Conservation (phyloP, 2,329 filamentous ascomycete species). For the Harringtonia aguacate region DNA sequence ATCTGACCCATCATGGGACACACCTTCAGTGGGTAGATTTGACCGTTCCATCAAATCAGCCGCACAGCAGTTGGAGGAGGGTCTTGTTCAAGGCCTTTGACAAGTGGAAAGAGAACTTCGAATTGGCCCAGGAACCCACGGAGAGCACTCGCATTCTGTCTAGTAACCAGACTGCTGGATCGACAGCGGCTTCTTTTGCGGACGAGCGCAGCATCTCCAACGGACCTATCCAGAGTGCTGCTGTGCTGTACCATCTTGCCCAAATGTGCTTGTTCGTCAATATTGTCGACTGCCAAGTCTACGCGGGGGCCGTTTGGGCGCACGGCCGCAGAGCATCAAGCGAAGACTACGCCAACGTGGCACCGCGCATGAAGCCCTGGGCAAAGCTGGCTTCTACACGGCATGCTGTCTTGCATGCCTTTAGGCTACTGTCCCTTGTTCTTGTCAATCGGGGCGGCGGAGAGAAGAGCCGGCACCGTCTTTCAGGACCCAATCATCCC, state of each 20-base stretch:
- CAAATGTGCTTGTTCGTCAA: constrained; percentile 86
- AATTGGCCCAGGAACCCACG: constrained; percentile 46
- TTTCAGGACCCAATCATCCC: constrained; percentile 1
- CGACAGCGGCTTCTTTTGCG: constrained; percentile 14
- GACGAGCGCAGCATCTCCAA: constrained; percentile 34
- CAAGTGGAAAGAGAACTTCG: constrained; percentile 78
- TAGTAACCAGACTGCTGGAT: background rate
- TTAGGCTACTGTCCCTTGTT: constrained; percentile 70
- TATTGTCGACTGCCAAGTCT: constrained; percentile 83
- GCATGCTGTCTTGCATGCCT: constrained; percentile 75
- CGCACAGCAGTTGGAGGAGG: constrained; percentile 66
- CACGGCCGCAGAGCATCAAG: constrained; percentile 64
- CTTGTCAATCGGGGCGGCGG: constrained; percentile 43
- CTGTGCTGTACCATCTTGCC: constrained; percentile 73
- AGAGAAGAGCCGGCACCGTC: constrained; percentile 8
- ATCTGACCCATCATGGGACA: constrained; percentile 77
- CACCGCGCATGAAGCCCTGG: constrained; percentile 70
- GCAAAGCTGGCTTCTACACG: constrained; percentile 63
- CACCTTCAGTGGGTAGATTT: constrained; percentile 73
- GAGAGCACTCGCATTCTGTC: constrained; percentile 15
- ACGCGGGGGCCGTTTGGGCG: constrained; percentile 66
- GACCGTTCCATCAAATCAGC: constrained; percentile 45
- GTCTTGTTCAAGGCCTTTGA: constrained; percentile 72
- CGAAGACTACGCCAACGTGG: constrained; percentile 62
- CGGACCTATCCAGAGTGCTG: constrained; percentile 65